Evolutionary conservation across 306 rosid species (phyloP).

Genomic region (Lathyrus aphaca): DNA sequence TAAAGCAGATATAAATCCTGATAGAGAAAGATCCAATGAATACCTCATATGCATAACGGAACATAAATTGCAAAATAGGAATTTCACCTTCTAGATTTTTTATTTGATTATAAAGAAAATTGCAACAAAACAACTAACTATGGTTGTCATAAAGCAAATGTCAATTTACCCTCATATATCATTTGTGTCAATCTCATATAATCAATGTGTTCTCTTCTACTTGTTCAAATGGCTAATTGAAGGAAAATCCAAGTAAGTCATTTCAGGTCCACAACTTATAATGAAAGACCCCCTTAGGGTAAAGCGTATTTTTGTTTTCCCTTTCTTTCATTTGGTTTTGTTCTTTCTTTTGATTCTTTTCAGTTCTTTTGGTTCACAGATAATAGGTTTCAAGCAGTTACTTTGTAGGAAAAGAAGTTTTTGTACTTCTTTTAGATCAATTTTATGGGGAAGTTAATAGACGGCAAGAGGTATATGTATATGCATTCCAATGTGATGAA

Average conservation of each 20-base stretch:
- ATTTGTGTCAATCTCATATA: background rate
- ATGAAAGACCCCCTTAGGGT: conserved; percentile 67
- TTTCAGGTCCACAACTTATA: conserved; percentile 4
- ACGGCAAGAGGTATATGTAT: conserved; percentile 55
- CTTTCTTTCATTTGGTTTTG: background rate
- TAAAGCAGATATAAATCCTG: background rate
- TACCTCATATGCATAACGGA: background rate
- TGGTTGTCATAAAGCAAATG: background rate
- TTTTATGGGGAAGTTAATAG: conserved; percentile 68
- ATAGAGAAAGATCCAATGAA: background rate
- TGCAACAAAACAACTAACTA: too few relatives aligned
- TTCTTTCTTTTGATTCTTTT: conserved; percentile 7
- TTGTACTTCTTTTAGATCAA: conserved; percentile 55
- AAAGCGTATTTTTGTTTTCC: background rate
- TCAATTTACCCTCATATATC: too few relatives aligned
- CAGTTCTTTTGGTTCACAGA: conserved; percentile 42
- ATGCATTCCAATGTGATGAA: conserved; percentile 51
- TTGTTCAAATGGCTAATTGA: too few relatives aligned
- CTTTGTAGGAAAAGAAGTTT: conserved; percentile 79
- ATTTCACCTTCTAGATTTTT: too few relatives aligned
- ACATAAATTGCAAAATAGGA: too few relatives aligned
- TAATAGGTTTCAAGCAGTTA: conserved; percentile 51
- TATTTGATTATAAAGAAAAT: too few relatives aligned
- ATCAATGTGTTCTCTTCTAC: background rate
- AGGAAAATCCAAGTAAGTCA: too few relatives aligned